Evolutionary conservation across 2,329 filamentous ascomycete genomes (phyloP).

Genomic region (Amauroascus verrucosus): DNA sequence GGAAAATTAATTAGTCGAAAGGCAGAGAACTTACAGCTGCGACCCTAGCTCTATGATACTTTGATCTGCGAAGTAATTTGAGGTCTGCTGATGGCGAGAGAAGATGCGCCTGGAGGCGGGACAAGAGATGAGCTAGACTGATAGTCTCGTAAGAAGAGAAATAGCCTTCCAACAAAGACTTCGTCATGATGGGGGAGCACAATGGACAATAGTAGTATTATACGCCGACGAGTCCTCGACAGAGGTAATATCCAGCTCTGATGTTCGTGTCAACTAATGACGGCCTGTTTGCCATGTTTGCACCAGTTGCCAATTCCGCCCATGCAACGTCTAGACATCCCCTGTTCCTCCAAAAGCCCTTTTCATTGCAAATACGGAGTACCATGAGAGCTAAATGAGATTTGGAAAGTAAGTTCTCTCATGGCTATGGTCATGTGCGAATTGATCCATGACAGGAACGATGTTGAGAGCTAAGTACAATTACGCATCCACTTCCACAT

Average conservation of each 20-base stretch:
- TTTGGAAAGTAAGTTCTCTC: no score
- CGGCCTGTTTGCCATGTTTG: conserved; percentile 4
- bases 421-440: no score
- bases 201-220: background rate
- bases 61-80: conserved; percentile 29
- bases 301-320: no score
- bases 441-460: no score
- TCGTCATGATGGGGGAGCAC: conserved; percentile 13
- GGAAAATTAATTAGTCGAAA: background rate
- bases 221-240: background rate
- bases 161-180: conserved; percentile 12
- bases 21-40: conserved; percentile 27
- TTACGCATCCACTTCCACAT: no score
- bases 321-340: no score
- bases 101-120: conserved; percentile 36
- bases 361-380: no score
- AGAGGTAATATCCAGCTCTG: no score
- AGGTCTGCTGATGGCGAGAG: conserved; percentile 32
- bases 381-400: no score
- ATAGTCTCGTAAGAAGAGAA: conserved; percentile 27
- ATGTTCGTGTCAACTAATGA: background rate
- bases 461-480: no score
- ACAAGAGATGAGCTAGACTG: conserved; percentile 34
- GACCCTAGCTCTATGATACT: conserved; percentile 36
- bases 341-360: no score